Conservation (phyloP, 305 asterid genomes). For the Petunia hybrid region DNA sequence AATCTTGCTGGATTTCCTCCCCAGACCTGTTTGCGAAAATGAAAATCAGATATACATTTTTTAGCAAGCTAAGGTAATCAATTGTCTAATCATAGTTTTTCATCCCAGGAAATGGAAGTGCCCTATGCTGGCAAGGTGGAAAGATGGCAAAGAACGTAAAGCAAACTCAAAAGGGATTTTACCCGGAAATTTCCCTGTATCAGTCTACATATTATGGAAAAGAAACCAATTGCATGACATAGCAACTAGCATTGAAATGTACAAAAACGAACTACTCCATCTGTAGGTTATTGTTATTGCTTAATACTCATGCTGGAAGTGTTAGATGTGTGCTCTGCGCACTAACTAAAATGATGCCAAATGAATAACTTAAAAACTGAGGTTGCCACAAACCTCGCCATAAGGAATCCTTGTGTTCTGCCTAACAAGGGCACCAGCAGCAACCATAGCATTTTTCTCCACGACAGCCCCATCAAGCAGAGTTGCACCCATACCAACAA, state of each 20-base stretch:
- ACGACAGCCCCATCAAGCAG: conserved; percentile 94
- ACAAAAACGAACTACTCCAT: background rate
- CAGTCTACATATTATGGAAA: background rate
- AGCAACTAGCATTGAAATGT: background rate
- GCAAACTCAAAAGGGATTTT: background rate
- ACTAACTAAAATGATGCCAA: conserved; percentile 1
- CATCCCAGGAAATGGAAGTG: conserved; percentile 2
- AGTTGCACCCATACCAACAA: conserved; percentile 97
- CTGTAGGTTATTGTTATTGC: background rate
- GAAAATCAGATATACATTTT: background rate
- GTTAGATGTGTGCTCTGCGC: background rate
- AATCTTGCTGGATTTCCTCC: conserved; percentile 98
- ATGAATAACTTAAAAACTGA: conserved; percentile 13
- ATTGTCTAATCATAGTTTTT: background rate
- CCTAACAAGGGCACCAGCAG: conserved; percentile 99
- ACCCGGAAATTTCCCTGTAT: background rate
- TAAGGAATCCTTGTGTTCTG: conserved; percentile 90
- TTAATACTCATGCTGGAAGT: background rate
- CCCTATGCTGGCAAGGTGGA: conserved; percentile 6
- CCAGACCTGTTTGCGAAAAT: conserved; percentile 65
- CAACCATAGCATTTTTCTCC: conserved; percentile 97
- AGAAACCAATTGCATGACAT: conserved; percentile 8
- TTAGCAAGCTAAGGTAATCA: conserved; percentile 8
- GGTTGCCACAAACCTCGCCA: conserved; percentile 78
- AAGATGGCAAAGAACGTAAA: background rate